These are phyloP conservation scores for Flaveria robusta DNA, from an alignment of 129 eudicot genomes.

Conservation along the genomic window DNA sequence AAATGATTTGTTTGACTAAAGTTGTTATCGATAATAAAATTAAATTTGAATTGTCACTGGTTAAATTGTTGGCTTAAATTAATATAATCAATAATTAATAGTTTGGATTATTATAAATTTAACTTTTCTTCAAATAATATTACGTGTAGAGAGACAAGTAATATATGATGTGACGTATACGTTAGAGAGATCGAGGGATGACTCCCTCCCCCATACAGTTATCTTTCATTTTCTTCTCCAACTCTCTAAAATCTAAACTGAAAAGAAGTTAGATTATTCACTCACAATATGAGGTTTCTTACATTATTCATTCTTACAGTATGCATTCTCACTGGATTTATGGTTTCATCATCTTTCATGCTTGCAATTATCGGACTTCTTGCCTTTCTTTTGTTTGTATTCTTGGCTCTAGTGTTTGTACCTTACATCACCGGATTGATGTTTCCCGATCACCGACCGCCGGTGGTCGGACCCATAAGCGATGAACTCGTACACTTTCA, in stretches of 20 bases:
- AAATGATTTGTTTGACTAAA: no score
- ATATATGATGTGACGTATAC: no score
- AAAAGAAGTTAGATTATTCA: background rate
- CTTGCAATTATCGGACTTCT: slow-evolving; percentile 24
- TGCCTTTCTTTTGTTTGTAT: slow-evolving; percentile 22
- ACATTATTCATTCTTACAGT: slow-evolving; percentile 2
- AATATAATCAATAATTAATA: no score
- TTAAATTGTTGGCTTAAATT: no score
- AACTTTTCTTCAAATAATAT: no score
- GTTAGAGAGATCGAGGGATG: no score
- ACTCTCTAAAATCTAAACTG: background rate
- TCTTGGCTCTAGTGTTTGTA: slow-evolving; percentile 18
- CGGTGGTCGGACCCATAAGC: slow-evolving; percentile 54
- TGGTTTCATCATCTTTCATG: slow-evolving; percentile 27
- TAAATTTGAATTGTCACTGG: no score
- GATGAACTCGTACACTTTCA: slow-evolving; percentile 49
- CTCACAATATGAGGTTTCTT: slow-evolving; percentile 2
- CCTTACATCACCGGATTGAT: slow-evolving; percentile 38
- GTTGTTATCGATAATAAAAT: no score
- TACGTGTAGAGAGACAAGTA: no score
- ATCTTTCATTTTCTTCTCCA: slow-evolving; percentile 1
- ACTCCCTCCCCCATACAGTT: no score
- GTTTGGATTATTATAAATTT: no score
- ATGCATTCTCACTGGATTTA: slow-evolving; percentile 28
- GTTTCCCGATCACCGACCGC: slow-evolving; percentile 44